Base-by-base conservation (phyloP, 73 alveolate species). In the Paramecium primaurelia region DNA sequence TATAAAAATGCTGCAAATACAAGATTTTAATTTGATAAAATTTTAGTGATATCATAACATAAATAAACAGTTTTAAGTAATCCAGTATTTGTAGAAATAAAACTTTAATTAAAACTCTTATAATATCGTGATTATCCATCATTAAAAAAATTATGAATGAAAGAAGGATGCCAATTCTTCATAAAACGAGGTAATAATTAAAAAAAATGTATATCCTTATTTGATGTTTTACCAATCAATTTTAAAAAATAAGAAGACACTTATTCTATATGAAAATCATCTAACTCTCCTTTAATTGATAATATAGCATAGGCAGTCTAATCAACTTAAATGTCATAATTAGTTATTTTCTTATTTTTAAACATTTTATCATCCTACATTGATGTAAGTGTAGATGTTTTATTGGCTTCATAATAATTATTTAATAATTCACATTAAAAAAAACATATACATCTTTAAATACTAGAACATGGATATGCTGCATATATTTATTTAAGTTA, bases 301-400 rank as follows among this genome's bases (percentile, higher is more conserved):
- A 64, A 51, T 34, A 64, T 34, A 2, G 84, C 84, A 64, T 64
- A 64, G 2, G 84, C 84, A 2, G 84, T 64, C 30, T 64, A 14
- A 32, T 64, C 84, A 4, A 64, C 47, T 34, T 22, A 14, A 2
- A 64, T 64, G 28, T 64, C 84, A 34, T 64, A 64, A 64, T 64
- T 64, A 14, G 47, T 64, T 1, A 64, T 64, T 64, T 64, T 64
- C 84, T 64, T 64, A 64, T 34, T 64, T n/a, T 30, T 64, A 34
- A 64, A 64, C 84, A 64, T 28, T 64, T 64, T 64, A 12, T 64
- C 84, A 64, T 64, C 84, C 28, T 64, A 32, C 84, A 64, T 64
- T 0, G 84, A 64, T 11, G 84, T 34, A 4, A 64, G 84, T 25
- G 84, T 64, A 28, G 84, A 32, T 32, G 84, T 64, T 64, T 64